Percentiles rank a stretch among this genome's conserved stretches.
Conservation (phyloP, 441 rosid genomes). For the Geranium incanum region DNA sequence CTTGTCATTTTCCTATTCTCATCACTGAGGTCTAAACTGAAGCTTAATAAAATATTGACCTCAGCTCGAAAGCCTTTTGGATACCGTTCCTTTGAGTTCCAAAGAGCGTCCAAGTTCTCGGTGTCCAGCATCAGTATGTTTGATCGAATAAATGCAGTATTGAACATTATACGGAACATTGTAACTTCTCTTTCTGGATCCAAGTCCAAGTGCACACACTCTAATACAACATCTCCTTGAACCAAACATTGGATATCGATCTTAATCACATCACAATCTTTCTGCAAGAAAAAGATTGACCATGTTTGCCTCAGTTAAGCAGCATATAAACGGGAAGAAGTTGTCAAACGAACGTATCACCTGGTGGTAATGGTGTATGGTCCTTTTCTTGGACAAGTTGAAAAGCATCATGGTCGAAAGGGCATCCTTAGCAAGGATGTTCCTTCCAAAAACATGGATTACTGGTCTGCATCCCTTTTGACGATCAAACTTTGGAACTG, state of each 20-base stretch:
- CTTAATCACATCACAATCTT: not conserved
- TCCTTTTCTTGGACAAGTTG: not conserved
- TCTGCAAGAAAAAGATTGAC: not conserved
- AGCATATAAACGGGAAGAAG: not conserved
- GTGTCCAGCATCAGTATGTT: not conserved
- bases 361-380: not conserved
- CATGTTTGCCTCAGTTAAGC: not conserved
- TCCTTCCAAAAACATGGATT: not conserved
- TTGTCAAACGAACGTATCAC: not conserved
- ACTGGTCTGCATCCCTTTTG: not conserved
- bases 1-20: not conserved
- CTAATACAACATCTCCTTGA: not conserved
- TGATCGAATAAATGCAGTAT: not conserved
- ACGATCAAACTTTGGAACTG: not conserved
- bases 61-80: not conserved
- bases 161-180: not conserved
- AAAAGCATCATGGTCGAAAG: not conserved
- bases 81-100: not conserved
- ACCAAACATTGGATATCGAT: not conserved
- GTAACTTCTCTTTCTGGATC: not conserved
- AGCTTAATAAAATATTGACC: not conserved
- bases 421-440: not conserved
- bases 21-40: not conserved
- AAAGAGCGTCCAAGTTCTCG: not conserved
- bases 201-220: not conserved